These are phyloP conservation scores for Pelargonium nanum DNA, from an alignment of 345 rosid genomes.

Conservation along the genomic window DNA sequence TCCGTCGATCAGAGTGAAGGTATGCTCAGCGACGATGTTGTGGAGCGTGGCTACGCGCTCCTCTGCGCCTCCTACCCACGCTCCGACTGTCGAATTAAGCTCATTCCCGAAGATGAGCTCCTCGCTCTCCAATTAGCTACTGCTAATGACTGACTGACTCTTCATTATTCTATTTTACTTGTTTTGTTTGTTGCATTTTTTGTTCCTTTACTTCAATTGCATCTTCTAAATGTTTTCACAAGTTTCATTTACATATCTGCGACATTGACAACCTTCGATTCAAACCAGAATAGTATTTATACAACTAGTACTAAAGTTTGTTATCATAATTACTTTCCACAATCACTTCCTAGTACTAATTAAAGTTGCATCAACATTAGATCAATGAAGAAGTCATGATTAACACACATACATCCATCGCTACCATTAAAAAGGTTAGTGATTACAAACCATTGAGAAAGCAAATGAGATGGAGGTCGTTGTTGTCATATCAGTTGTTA, in stretches of 20 bases:
- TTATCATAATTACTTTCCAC: slow-evolving; percentile 41
- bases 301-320: slow-evolving; percentile 24
- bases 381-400: slow-evolving; percentile 34
- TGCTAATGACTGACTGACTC: slow-evolving; percentile 49
- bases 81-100: slow-evolving; percentile 72
- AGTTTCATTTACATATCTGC: no score
- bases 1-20: slow-evolving; percentile 89
- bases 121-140: slow-evolving; percentile 77
- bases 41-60: slow-evolving; percentile 76
- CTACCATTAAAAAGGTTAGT: slow-evolving; percentile 67
- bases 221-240: background rate
- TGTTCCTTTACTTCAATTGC: background rate
- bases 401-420: slow-evolving; percentile 45
- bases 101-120: slow-evolving; percentile 88
- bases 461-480: slow-evolving; percentile 26
- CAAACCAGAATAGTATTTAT: no score
- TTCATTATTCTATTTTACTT: no score
- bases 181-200: background rate
- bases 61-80: slow-evolving; percentile 72
- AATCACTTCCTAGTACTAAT: slow-evolving; percentile 50
- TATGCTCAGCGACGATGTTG: slow-evolving; percentile 95
- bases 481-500: slow-evolving; percentile 65
- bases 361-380: slow-evolving; percentile 45
- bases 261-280: no score
- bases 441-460: slow-evolving; percentile 59